A percentile compares a stretch with the other conserved stretches of the same genome.
Evolutionary conservation across 768 basidiomycete species (phyloP).

Genomic region (Royoungia palumana): DNA sequence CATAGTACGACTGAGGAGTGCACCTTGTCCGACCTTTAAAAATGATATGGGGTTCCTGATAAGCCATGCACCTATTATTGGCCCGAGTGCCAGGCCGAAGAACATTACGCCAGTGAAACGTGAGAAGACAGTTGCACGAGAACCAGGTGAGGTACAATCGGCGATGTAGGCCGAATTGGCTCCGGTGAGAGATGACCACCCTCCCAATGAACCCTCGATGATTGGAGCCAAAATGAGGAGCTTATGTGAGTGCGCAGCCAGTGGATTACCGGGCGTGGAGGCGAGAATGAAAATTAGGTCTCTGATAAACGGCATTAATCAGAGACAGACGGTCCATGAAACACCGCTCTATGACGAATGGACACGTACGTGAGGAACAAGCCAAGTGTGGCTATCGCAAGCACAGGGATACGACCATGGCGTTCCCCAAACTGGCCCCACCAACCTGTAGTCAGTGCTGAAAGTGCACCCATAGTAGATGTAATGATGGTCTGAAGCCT

Average conservation of each 20-base stretch:
- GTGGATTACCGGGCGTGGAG: conserved; percentile 56
- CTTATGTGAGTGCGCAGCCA: conserved; percentile 64
- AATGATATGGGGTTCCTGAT: conserved; percentile 42
- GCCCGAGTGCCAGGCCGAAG: conserved; percentile 75
- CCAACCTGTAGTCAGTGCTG: conserved; percentile 79
- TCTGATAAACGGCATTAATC: conserved; percentile 40
- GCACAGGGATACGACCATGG: conserved; percentile 71
- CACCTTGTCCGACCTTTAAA: conserved; percentile 28
- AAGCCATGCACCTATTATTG: conserved; percentile 58
- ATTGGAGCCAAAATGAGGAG: conserved; percentile 76
- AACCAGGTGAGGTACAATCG: conserved; percentile 79
- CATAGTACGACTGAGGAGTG: neutral
- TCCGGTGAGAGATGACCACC: conserved; percentile 63
- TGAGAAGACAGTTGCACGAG: conserved; percentile 66
- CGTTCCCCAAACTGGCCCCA: conserved; percentile 83
- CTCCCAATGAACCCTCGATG: conserved; percentile 77
- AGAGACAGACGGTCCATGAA: neutral
- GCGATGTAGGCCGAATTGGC: conserved; percentile 70
- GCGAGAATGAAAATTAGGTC: conserved; percentile 80
- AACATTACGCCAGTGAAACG: conserved; percentile 73
- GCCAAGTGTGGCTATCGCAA: conserved; percentile 64
- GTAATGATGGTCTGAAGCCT: conserved; percentile 75
- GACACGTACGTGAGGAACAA: conserved; percentile 66
- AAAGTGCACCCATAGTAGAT: conserved; percentile 72
- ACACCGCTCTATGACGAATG: conserved; percentile 18